Percentiles rank a stretch among this genome's conserved stretches.
Evolutionary conservation across 2,329 filamentous ascomycete genomes (phyloP).

Genomic region (Diaporthe ilicicola): DNA sequence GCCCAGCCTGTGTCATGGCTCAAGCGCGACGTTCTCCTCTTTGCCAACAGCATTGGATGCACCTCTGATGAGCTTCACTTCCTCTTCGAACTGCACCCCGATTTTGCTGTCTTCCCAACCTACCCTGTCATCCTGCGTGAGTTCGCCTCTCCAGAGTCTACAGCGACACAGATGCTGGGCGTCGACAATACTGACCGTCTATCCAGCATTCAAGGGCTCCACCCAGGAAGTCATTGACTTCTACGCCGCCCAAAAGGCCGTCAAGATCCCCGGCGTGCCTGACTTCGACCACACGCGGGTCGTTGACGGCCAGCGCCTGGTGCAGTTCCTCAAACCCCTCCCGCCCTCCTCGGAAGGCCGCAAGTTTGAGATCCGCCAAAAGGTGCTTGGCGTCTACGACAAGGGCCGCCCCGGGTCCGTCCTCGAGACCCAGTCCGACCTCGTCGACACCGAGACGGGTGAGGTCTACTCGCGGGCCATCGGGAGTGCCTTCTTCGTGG

Average conservation of each 20-base stretch:
- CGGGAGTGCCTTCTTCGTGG: constrained; percentile 81
- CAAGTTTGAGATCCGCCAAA: constrained; percentile 79
- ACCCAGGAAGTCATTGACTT: constrained; percentile 84
- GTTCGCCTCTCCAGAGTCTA: constrained; percentile 38
- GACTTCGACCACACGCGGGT: constrained; percentile 78
- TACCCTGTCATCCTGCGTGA: constrained; percentile 83
- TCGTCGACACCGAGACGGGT: constrained; percentile 74
- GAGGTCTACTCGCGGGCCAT: constrained; percentile 77
- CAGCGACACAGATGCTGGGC: not conserved
- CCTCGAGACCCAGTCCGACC: constrained; percentile 78
- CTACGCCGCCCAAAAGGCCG: constrained; percentile 73
- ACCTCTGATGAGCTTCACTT: constrained; percentile 91
- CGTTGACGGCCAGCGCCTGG: constrained; percentile 84
- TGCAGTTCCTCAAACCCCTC: constrained; percentile 79
- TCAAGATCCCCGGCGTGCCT: constrained; percentile 78
- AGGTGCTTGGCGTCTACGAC: constrained; percentile 87
- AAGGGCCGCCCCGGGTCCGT: constrained; percentile 87
- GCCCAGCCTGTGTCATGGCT: constrained; percentile 80
- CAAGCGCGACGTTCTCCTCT: constrained; percentile 88
- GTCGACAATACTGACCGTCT: not conserved
- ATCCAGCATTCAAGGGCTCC: constrained; percentile 76
- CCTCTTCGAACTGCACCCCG: constrained; percentile 88
- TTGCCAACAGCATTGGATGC: constrained; percentile 86
- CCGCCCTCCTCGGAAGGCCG: constrained; percentile 75
- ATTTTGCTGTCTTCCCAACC: constrained; percentile 88